Evolutionary conservation across 192 early-diverging fungal genomes (phyloP).

Genomic region (Ambispora gerdemannii): DNA sequence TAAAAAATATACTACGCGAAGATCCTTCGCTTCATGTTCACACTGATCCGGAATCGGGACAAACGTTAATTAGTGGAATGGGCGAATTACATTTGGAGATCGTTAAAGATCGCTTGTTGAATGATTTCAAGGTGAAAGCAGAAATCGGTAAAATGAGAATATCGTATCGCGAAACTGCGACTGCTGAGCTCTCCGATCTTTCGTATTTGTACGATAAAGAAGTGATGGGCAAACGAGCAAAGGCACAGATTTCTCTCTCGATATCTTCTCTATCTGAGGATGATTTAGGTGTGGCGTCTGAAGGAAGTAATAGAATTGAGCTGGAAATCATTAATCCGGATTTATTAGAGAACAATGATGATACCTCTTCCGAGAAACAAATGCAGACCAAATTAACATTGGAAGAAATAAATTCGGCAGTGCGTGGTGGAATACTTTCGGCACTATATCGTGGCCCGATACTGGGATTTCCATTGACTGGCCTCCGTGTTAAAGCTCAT

Average conservation of each 20-base stretch:
- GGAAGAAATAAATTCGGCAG: slow-evolving; percentile 40
- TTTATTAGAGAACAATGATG: slow-evolving; percentile 27
- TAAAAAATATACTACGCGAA: slow-evolving; percentile 73
- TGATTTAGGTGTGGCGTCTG: slow-evolving; percentile 26
- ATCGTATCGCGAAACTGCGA: slow-evolving; percentile 76
- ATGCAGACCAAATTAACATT: slow-evolving; percentile 15
- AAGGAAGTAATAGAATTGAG: slow-evolving; percentile 45
- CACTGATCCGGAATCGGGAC: slow-evolving; percentile 80
- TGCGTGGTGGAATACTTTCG: slow-evolving; percentile 63
- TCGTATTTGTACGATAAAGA: slow-evolving; percentile 63
- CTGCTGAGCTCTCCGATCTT: slow-evolving; percentile 33
- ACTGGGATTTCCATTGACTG: slow-evolving; percentile 72
- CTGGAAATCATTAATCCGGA: slow-evolving; percentile 30
- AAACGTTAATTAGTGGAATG: slow-evolving; percentile 87
- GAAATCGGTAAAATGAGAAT: slow-evolving; percentile 84
- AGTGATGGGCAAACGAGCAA: slow-evolving; percentile 64
- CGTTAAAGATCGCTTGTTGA: slow-evolving; percentile 77
- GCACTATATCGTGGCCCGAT: slow-evolving; percentile 74
- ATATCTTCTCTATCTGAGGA: slow-evolving; percentile 52
- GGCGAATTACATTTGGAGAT: slow-evolving; percentile 95
- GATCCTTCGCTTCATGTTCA: slow-evolving; percentile 81
- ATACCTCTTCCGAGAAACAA: slow-evolving; percentile 30
- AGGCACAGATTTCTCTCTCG: slow-evolving; percentile 53
- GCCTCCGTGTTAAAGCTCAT: slow-evolving; percentile 52
- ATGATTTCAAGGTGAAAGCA: slow-evolving; percentile 72